Conservation (phyloP, 164 flowering plant genomes). For the Stephania yunnanensis region DNA sequence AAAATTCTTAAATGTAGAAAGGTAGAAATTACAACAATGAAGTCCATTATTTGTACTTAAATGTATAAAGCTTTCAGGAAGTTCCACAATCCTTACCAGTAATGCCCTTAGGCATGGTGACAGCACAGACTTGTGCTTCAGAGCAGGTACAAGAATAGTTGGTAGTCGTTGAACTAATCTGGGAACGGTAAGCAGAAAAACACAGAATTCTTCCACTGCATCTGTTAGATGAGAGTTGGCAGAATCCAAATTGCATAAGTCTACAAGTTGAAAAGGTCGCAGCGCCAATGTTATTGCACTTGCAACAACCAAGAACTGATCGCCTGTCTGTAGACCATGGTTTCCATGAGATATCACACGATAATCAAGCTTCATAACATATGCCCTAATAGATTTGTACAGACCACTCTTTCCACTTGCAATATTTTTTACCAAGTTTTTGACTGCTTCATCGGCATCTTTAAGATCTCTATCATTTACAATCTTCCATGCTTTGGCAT, state of each 20-base stretch:
- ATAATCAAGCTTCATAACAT: conserved; percentile 42
- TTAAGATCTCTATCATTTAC: conserved; percentile 19
- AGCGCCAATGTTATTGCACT: conserved; percentile 79
- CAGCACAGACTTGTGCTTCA: conserved; percentile 66
- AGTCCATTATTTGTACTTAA: not conserved
- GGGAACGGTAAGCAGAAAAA: conserved; percentile 72
- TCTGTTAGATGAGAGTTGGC: conserved; percentile 22
- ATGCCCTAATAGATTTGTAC: conserved; percentile 51
- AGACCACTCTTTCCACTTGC: conserved; percentile 51
- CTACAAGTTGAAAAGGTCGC: conserved; percentile 61
- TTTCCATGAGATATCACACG: conserved; percentile 20
- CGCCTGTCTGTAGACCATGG: conserved; percentile 36
- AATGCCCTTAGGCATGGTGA: conserved; percentile 61
- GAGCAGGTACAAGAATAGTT: conserved; percentile 64
- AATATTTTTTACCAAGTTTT: conserved; percentile 41
- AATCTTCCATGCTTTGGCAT: conserved; percentile 66
- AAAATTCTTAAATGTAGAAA: not conserved
- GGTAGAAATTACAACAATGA: not conserved
- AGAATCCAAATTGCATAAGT: conserved; percentile 15
- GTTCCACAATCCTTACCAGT: conserved; percentile 52
- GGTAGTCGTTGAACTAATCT: conserved; percentile 73
- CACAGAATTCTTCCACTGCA: conserved; percentile 52
- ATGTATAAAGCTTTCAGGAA: conserved; percentile 9
- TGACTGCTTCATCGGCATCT: conserved; percentile 53
- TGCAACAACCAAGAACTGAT: conserved; percentile 63